Evolutionary conservation across 345 rosid genomes (phyloP).

Genomic region (Zanthoxylum bungeanum): DNA sequence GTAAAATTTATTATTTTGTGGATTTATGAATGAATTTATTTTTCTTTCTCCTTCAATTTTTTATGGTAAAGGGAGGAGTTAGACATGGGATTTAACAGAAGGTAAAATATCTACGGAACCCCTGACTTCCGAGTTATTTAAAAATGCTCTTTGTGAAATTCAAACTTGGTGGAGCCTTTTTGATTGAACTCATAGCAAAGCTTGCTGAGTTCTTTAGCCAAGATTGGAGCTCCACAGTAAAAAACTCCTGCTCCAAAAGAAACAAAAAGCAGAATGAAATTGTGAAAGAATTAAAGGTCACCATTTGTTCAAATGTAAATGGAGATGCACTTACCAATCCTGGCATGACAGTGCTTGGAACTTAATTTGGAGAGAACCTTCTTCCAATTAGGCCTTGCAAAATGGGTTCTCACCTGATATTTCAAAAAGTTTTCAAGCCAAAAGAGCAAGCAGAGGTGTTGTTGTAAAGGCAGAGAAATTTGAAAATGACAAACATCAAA

Average conservation of each 20-base stretch:
- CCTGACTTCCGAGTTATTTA: constrained; percentile 13
- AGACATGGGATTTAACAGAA: background rate
- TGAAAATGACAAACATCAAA: background rate
- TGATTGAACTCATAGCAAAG: constrained; percentile 93
- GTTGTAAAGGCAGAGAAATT: background rate
- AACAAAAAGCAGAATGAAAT: background rate
- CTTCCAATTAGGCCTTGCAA: constrained; percentile 97
- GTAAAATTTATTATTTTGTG: constrained; percentile 1
- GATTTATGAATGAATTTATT: background rate
- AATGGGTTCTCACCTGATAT: constrained; percentile 86
- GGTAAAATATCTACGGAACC: background rate
- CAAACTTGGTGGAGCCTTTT: constrained; percentile 89
- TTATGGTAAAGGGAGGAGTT: background rate
- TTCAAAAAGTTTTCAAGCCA: background rate
- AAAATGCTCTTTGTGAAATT: constrained; percentile 97
- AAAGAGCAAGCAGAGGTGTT: too few species aligned
- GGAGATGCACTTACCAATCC: constrained; percentile 59
- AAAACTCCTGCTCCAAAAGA: constrained; percentile 69
- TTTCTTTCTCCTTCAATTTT: background rate
- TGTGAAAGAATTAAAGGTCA: background rate
- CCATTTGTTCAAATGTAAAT: background rate
- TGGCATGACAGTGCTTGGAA: constrained; percentile 85
- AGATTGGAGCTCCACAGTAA: constrained; percentile 92
- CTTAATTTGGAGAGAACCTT: constrained; percentile 75
- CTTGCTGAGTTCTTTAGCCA: constrained; percentile 87